Evolutionary conservation across 108 stramenopile genomes (phyloP), one percentile per base, ranked within the genome.

Genomic region (Epithemia pelagica): DNA sequence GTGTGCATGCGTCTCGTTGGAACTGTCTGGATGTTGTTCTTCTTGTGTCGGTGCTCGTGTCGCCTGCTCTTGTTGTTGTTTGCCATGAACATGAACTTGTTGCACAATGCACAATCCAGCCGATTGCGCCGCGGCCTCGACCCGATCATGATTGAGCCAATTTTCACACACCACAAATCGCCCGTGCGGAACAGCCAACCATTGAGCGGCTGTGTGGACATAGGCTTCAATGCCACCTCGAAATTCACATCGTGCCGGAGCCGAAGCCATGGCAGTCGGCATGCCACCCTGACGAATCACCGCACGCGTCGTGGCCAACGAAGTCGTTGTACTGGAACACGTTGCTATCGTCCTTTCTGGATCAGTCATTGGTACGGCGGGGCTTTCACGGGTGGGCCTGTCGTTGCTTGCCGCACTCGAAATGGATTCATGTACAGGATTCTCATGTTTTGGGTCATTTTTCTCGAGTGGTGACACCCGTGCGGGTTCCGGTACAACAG

Each of bases 151-250:
- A 61, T 86, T 82, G 26, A 73, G 32, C 85, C 85, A 86, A 68
- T 86, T 86, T 57, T 82, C 85, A 54, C 85, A 86, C 0, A 86
- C 85, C 7, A 72, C 71, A 53, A 86, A 86, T 46, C 59, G 2
- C 33, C 82, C 82, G 10, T 74, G 32, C 7, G 65, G 66, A 2
- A 53, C 28, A 2, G 58, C 32, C 30, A 86, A 52, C 51, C 73
- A 46, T 0, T 62, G 59, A 31, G 81, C 65, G 19, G 84, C 88
- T 3, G 83, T 78, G 58, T 72, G 46, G 56, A 82, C 84, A 62
- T 89, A 89, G 0, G 73, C 85, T 61, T 89, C 88, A 28, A 89
- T 73, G 20, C 85, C 85, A 24, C 88, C 88, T 18, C 88, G 82
- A 57, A 89, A 84, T 74, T 89, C 88, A 56, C 82, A 89, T 26